These are phyloP conservation scores for Coniochaeta prunicola DNA, from an alignment of 2,329 filamentous ascomycete species.

Conservation along the genomic window DNA sequence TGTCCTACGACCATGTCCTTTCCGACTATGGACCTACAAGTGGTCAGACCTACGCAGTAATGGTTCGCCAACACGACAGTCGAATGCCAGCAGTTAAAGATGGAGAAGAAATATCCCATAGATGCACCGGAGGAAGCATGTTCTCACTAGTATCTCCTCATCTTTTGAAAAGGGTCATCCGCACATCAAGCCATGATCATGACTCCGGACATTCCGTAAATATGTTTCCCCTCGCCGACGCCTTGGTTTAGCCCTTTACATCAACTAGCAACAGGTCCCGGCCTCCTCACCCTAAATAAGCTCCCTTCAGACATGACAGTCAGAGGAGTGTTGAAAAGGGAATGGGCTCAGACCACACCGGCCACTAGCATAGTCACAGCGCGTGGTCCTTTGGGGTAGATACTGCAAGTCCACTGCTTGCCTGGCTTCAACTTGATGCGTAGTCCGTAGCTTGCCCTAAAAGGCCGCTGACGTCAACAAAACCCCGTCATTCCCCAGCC, in stretches of 20 bases:
- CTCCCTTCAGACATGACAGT: background rate
- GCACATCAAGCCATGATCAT: background rate
- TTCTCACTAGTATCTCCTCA: too few species aligned
- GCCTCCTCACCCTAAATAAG: background rate
- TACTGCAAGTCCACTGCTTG: too few species aligned
- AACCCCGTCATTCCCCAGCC: background rate
- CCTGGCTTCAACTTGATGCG: background rate
- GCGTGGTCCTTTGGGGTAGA: background rate
- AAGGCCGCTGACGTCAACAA: background rate
- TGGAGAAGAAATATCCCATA: background rate
- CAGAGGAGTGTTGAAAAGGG: background rate
- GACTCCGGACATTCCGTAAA: background rate
- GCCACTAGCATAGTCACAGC: background rate
- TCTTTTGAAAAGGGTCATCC: too few species aligned
- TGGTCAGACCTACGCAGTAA: background rate
- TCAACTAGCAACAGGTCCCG: background rate
- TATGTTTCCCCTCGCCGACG: background rate
- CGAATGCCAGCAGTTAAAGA: background rate
- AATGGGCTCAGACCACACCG: background rate
- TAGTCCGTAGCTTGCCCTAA: background rate
- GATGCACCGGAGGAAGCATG: background rate
- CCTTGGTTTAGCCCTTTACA: background rate
- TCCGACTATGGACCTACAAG: background rate
- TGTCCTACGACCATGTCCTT: background rate
- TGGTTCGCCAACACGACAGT: background rate